Percentiles rank a stretch among this genome's conserved stretches.
These are phyloP conservation scores for Theileria orientalis DNA, from an alignment of 169 alveolate species.

Conservation along the genomic window DNA sequence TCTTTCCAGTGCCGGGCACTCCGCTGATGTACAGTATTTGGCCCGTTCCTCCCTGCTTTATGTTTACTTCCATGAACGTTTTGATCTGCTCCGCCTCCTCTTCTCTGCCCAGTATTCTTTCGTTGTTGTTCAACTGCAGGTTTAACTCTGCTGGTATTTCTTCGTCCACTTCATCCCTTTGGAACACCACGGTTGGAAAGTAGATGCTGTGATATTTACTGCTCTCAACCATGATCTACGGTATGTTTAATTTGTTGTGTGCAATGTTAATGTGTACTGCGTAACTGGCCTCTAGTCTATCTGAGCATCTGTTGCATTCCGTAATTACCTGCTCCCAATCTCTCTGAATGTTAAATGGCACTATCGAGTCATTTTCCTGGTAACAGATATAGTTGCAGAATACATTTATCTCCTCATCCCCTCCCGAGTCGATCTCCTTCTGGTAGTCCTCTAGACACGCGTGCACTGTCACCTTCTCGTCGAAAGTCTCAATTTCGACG, in stretches of 20 bases:
- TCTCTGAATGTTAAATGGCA: constrained; percentile 35
- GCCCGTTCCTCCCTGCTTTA: constrained; percentile 78
- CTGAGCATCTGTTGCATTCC: too few relatives aligned
- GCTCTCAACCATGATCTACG: constrained; percentile 49
- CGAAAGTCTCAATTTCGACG: constrained; percentile 54
- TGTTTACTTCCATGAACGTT: constrained; percentile 72
- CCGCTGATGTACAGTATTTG: constrained; percentile 77
- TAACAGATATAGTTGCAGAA: constrained; percentile 47
- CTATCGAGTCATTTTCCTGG: constrained; percentile 32
- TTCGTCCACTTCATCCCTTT: neutral
- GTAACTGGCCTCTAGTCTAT: too few relatives aligned
- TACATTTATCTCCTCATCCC: constrained; percentile 44
- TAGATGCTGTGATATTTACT: constrained; percentile 55
- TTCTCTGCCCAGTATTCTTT: constrained; percentile 58
- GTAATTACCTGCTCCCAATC: constrained; percentile 45
- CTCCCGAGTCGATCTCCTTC: constrained; percentile 32
- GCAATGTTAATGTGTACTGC: too few relatives aligned
- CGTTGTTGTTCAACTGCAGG: neutral
- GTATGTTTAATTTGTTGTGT: neutral
- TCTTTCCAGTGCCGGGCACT: constrained; percentile 84
- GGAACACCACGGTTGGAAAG: constrained; percentile 1
- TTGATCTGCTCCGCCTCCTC: constrained; percentile 69
- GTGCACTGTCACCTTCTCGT: constrained; percentile 51
- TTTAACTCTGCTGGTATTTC: neutral
- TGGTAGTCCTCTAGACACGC: constrained; percentile 31